Percentiles rank a stretch among this genome's conserved stretches.
phyloP scores from a whole-genome alignment of 2,329 filamentous ascomycete species.

The Onygena corvina region DNA sequence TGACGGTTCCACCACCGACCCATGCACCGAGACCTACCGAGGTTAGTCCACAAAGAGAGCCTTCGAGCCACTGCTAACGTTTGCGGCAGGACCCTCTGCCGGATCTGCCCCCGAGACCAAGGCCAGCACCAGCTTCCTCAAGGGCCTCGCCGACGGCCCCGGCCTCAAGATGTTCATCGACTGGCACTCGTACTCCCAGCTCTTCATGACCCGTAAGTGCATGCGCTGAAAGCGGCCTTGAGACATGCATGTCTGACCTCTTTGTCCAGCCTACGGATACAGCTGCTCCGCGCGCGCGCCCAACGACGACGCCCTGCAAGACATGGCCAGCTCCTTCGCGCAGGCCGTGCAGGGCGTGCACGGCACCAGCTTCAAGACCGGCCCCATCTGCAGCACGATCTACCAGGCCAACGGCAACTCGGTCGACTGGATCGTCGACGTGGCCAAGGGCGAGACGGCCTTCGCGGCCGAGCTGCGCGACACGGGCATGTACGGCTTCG shows the following conservation, averaged over 20 bases:
- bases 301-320: conserved; percentile 39
- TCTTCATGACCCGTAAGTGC: conserved; percentile 37
- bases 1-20: conserved; percentile 40
- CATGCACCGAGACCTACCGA: conserved; percentile 41
- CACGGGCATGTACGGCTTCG: conserved; percentile 39
- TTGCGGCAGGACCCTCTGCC: conserved; percentile 25
- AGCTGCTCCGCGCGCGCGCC: conserved; percentile 39
- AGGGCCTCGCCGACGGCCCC: conserved; percentile 33
- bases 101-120: conserved; percentile 43
- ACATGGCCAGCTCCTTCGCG: conserved; percentile 39
- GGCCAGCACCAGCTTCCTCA: conserved; percentile 39
- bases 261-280: conserved; percentile 43
- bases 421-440: conserved; percentile 38
- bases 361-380: conserved; percentile 32
- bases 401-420: conserved; percentile 39
- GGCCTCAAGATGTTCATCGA: conserved; percentile 53
- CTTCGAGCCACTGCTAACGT: neutral
- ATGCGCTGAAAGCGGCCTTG: neutral
- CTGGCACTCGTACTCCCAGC: conserved; percentile 52
- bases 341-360: conserved; percentile 47
- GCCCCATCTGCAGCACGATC: conserved; percentile 48
- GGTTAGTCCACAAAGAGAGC: conserved; percentile 14
- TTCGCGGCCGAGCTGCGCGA: conserved; percentile 43
- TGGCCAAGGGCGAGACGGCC: conserved; percentile 33
- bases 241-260: neutral